Conservation (phyloP, 352 stramenopile species). For the Globisporangium orthogonon region DNA sequence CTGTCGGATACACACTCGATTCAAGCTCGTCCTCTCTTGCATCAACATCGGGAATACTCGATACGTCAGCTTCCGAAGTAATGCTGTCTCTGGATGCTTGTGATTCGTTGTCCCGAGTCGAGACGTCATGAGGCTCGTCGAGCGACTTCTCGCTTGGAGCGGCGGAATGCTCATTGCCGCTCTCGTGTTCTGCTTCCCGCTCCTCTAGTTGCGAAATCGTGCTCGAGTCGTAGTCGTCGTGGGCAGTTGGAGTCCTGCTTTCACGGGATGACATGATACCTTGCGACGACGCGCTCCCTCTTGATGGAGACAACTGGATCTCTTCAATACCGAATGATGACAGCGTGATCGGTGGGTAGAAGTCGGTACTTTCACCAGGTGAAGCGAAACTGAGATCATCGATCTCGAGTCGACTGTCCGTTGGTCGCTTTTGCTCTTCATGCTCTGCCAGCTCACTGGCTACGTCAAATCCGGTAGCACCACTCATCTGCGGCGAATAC, state of each 20-base stretch:
- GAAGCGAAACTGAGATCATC: background rate
- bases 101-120: background rate
- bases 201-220: background rate
- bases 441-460: background rate
- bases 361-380: slow-evolving; percentile 5
- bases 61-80: background rate
- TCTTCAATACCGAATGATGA: slow-evolving; percentile 37
- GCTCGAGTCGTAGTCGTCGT: background rate
- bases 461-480: background rate
- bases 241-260: background rate
- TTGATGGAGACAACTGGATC: slow-evolving; percentile 31
- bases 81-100: background rate
- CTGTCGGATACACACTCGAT: background rate
- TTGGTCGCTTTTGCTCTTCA: background rate
- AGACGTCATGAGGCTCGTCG: background rate
- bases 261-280: background rate
- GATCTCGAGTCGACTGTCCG: background rate
- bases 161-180: background rate
- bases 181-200: background rate
- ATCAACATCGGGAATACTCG: background rate
- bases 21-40: background rate
- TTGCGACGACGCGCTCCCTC: background rate
- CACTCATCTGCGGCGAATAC: background rate
- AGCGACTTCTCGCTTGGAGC: background rate
- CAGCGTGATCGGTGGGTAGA: slow-evolving; percentile 31